Evolutionary conservation across 2,329 filamentous ascomycete genomes (phyloP).

Genomic region (Aureobasidium pullulans): DNA sequence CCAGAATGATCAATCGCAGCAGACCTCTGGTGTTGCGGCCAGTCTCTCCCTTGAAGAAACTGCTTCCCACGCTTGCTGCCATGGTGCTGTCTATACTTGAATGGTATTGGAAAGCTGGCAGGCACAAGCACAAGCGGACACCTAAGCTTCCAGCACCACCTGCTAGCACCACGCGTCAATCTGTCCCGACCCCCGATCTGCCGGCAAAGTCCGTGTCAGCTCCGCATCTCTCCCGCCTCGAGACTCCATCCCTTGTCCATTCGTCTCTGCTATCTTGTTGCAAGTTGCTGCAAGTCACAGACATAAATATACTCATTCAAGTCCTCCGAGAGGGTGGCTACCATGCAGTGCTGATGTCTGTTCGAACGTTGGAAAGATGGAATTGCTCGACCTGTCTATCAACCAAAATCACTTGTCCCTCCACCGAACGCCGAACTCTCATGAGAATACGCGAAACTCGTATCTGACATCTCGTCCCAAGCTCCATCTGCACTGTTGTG

Average conservation of each 20-base stretch:
- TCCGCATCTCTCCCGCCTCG: background rate
- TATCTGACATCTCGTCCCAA: slow-evolving; percentile 1
- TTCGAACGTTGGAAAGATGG: too few species aligned
- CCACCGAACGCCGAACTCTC: slow-evolving; percentile 5
- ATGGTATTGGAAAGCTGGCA: background rate
- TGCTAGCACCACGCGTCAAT: background rate
- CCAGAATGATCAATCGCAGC: slow-evolving; percentile 82
- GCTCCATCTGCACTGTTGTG: background rate
- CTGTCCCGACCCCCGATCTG: background rate
- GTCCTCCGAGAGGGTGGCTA: too few species aligned
- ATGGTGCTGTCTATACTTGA: slow-evolving; percentile 20
- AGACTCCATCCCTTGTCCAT: background rate
- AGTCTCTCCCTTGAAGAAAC: slow-evolving; percentile 68
- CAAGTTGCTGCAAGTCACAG: too few species aligned
- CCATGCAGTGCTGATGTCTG: too few species aligned
- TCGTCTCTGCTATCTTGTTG: background rate
- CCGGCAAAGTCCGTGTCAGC: background rate
- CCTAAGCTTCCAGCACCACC: slow-evolving; percentile 3
- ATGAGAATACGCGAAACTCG: slow-evolving; percentile 5
- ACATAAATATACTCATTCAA: too few species aligned
- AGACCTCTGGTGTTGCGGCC: slow-evolving; percentile 76
- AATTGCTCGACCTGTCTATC: background rate
- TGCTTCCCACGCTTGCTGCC: slow-evolving; percentile 32
- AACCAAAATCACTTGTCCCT: slow-evolving; percentile 9
- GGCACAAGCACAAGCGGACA: background rate